Evolutionary conservation across 225 moss, liverwort and hornwort genomes (phyloP), one percentile per base, ranked within the genome.

Genomic region (Marchantia paleacea): DNA sequence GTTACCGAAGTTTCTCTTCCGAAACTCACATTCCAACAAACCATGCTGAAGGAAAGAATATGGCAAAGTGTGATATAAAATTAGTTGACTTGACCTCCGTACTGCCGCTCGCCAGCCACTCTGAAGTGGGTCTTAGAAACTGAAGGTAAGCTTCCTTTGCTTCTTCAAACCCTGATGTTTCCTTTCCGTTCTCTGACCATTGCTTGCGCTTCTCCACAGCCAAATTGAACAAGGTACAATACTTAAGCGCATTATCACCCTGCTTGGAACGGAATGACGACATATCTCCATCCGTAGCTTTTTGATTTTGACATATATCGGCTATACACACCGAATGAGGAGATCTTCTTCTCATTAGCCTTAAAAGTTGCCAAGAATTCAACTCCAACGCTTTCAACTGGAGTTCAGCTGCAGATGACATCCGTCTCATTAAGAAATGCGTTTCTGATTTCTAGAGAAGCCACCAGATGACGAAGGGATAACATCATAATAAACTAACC

Each of bases 91-190:
- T 24, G 69, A 91, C 92, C 91, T 93, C 89, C 61, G 91, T 92
- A 78, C 91, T 91, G 77, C 94, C 91, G 83, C 85, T 89, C 57
- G 94, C 89, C 86, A 95, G 87, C 93, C 90, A 93, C 73, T 89
- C 89, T 78, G 93, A 93, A 39, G 93, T 83, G 72, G 74, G 82
- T 81, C 90, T 89, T 72, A 95, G 68, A 80, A 91, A 83, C 30
- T 85, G 82, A 67, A 93, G 75, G 82, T 95, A 95, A 39, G 81
- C 87, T 77, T 89, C 86, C 64, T 83, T 89, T 71, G 88, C 89
- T 79, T 77, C 82, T 83, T 88, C 84, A 69, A 90, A 91, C 14
- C 75, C 76, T 68, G 77, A 55, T 12, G 62, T 51, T n/a, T 69
- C 70, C 64, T 49, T 54, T 50, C 85, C 75, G 49, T 72, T 82